These are phyloP conservation scores for Dioszegia hungarica DNA, from an alignment of 768 basidiomycete species.

Conservation along the genomic window DNA sequence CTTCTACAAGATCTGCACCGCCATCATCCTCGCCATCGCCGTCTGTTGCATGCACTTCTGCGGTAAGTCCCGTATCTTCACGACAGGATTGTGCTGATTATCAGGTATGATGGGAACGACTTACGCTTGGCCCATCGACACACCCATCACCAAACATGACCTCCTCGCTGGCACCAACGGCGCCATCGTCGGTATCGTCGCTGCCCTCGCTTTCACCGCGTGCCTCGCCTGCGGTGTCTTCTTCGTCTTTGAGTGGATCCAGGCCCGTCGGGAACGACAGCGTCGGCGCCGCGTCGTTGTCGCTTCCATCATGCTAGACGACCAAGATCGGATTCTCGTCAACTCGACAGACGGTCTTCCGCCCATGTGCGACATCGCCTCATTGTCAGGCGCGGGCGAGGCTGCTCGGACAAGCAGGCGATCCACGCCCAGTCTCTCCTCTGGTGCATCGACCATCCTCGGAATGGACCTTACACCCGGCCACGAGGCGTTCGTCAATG, in stretches of 20 bases:
- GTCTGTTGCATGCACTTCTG: conserved; percentile 48
- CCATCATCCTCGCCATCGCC: conserved; percentile 44
- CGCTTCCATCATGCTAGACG: conserved; percentile 45
- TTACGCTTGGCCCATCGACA: conserved; percentile 32
- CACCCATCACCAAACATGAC: conserved; percentile 16
- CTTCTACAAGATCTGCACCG: conserved; percentile 41
- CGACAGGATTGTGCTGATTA: conserved; percentile 1
- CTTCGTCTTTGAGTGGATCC: conserved; percentile 33
- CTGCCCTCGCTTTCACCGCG: conserved; percentile 44
- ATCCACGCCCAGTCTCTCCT: conserved; percentile 10
- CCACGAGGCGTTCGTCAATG: conserved; percentile 49
- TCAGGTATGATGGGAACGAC: conserved; percentile 42
- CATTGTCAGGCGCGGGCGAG: conserved; percentile 16
- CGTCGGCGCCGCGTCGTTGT: conserved; percentile 46
- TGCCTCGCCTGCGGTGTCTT: conserved; percentile 45
- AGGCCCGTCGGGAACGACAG: conserved; percentile 21
- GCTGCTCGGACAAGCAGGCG: conserved; percentile 1
- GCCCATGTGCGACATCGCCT: conserved; percentile 48
- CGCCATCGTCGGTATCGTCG: conserved; percentile 46
- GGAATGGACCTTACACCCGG: conserved; percentile 46
- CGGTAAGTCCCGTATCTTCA: conserved; percentile 27
- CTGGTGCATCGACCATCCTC: conserved; percentile 37
- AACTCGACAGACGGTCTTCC: conserved; percentile 46
- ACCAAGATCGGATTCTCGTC: conserved; percentile 45
- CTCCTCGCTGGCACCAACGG: conserved; percentile 36